Base-by-base conservation (phyloP, 2,329 filamentous ascomycete species). In the Xylaria sp. region DNA sequence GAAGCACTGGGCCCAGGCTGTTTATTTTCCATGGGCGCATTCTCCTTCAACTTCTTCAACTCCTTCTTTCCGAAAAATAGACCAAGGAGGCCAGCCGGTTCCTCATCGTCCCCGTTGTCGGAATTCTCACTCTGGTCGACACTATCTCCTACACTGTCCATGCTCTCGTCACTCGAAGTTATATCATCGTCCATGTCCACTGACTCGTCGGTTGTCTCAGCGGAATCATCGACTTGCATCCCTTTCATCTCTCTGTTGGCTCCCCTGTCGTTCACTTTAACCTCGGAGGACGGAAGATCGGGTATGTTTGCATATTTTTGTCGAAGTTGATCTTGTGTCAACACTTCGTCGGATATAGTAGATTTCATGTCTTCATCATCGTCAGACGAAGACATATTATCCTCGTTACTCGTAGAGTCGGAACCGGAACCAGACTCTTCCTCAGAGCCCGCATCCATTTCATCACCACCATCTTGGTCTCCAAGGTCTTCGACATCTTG, bases 291-390 rank as follows among this genome's bases (percentile, higher is more conserved):
- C 15, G 75, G 77, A 4, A 86, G 69, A 20, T 83, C 83, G 0
- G 89, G 89, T 7, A 93, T 81, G 61, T 89, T 84, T 9, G 88
- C 87, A 70, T 93, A 93, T 76, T 93, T 93, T 45, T 85, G 84
- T 30, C 84, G 86, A 15, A 93, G 78, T 75, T 93, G 88, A 65
- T 92, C 91, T 68, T 90, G 87, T 0, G 90, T 92, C 3, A 93
- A 82, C 12, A 84, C 83, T 67, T 91, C 90, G 66, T 92, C 89
- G 9, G 85, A 88, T 13, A 81, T 76, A 8, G 83, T 83, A 23
- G 82, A 85, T 65, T 83, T 82, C 15, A 75, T 81, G 45, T 88
- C 87, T 5, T 87, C 86, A 23, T 89, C 89, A 53, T 91, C 89
- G 46, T 89, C 87, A 1, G 85, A 86, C 2, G 86, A 88, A 32